Conservation (phyloP, 345 rosid species). For the Citrus sinensis region DNA sequence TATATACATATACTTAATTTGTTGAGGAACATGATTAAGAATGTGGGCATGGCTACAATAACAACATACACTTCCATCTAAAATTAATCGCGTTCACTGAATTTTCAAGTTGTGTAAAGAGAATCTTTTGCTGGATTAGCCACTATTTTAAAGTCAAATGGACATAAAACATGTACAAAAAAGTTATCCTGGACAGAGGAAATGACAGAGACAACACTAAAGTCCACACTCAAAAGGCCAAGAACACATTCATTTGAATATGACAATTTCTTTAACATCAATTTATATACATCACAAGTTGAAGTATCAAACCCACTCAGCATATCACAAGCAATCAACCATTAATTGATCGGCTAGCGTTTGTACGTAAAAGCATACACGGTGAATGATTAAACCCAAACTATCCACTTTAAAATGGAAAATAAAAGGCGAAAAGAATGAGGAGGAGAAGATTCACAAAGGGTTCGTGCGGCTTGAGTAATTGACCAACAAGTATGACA, state of each 20-base stretch:
- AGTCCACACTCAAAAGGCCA: constrained; percentile 6
- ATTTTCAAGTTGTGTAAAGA: not conserved
- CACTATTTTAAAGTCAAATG: not conserved
- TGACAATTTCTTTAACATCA: not conserved
- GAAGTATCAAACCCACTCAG: too few relatives aligned
- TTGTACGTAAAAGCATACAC: not conserved
- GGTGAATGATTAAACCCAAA: not conserved
- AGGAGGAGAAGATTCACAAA: too few relatives aligned
- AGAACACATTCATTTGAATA: constrained; percentile 15
- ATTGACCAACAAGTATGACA: too few relatives aligned
- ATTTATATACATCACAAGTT: not conserved
- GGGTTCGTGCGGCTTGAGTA: too few relatives aligned
- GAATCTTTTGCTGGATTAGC: not conserved
- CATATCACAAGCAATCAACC: not conserved
- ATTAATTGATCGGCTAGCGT: not conserved
- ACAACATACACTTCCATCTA: not conserved
- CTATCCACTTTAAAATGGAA: too few relatives aligned
- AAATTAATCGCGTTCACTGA: not conserved
- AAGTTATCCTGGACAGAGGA: not conserved
- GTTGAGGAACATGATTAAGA: not conserved
- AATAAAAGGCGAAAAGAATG: too few relatives aligned
- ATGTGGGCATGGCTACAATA: not conserved
- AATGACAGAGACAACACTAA: constrained; percentile 6
- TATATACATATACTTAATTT: not conserved
- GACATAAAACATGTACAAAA: not conserved